Evolutionary conservation across 805 yeast species (phyloP), one percentile per base, ranked within the genome.

Genomic region (Peterozyma toletana): DNA sequence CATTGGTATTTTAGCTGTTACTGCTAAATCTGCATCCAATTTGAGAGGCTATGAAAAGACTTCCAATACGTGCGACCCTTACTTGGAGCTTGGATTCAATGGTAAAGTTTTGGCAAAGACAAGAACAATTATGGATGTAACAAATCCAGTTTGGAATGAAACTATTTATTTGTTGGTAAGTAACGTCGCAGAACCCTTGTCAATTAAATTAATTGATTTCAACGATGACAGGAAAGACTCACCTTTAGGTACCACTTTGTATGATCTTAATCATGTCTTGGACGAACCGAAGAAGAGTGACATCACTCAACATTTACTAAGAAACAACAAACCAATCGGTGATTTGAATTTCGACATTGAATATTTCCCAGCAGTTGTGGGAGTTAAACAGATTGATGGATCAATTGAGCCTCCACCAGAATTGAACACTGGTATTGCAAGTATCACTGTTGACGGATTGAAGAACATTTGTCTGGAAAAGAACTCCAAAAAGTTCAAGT

Each of bases 41-140:
- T 68, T 93, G 54, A 78, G 74, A 53, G 86, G 88, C 44, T 80
- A 84, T 48, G 82, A 79, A 43, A 68, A 84, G 36, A 55, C 76
- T 51, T 89, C 86, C 49, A 83, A 83, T 53, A 86, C 96, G 10
- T 72, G 89, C 49, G 97, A 93, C 60, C 99, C 99, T 10, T 95
- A 88, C 63, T 70, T 90, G 48, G 74, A 81, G 7, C 73, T 90
- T 57, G 83, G 85, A 16, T 78, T 80, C 56, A 70, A 71, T 47
- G 75, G 75, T 42, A 58, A 64, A 13, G 78, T 75, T 36, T 70
- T 82, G 50, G 91, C 83, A 3, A 76, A 80, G 54, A 84, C 96
- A 5, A 75, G 77, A 45, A 75, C 78, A 52, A 83, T 81, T 51
- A 60, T 71, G 42, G 82, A 88, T 53, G 83, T 95, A 4, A 62